Evolutionary conservation across 768 basidiomycete species (phyloP), one percentile per base, ranked within the genome.

Genomic region (Trametes punicea): DNA sequence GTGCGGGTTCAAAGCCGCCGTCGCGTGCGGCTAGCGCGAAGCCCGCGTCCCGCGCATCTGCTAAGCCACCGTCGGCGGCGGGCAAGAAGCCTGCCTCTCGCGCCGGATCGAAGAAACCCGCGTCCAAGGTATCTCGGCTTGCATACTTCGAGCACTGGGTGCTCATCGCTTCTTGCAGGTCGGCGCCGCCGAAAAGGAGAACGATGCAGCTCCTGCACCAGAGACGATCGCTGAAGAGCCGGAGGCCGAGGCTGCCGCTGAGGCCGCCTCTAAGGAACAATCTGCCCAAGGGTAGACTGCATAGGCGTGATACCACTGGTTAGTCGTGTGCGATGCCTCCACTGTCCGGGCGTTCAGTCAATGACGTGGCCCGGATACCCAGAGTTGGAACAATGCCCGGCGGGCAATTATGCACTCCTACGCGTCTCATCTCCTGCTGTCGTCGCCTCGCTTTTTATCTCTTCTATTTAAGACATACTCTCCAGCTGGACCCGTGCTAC

Each of bases 71-170:
- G 40, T 73, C 73, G 29, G 72, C 72, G 48, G 73, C 73, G 20
- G 71, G 73, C 16, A 78, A 70, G 48, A 84, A 84, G 67, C 82
- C 84, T 7, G 72, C 79, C 18, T 84, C 83, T 46, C 73, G 81
- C 61, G 83, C 82, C 26, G 72, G 75, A 27, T 84, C 82, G 13
- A 81, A 77, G 76, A 85, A 84, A 69, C 83, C 84, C 54, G 74
- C 71, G n/a, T 84, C 83, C 45, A 85, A 83, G 81, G 84, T 74
- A 64, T 56, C 49, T 10, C 15, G 29, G 21, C 21, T 13, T 30
- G 33, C 39, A 21, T n/a, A 48, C 21, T n/a, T 3, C 18, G 6
- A 27, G 52, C 26, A 30, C 52, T 34, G 36, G 46, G 49, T 56
- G 36, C 36, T 41, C 8, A 46, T 30, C 20, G 41, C 7, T 44